Evolutionary conservation across 352 stramenopile genomes (phyloP), one percentile per base, ranked within the genome.

Genomic region (Phytophthora rubi): DNA sequence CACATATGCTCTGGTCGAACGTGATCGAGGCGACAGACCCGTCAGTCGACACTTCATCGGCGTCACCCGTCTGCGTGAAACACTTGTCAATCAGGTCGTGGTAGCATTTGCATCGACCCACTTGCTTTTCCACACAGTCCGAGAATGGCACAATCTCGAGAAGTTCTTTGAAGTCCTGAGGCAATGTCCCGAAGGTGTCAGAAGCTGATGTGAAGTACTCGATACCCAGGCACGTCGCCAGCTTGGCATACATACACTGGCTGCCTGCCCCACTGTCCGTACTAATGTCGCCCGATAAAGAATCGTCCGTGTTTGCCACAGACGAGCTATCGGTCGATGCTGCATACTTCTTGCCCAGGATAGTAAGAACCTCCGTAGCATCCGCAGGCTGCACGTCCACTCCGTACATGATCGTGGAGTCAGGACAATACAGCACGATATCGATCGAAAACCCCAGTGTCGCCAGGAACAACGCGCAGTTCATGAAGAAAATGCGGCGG

Each of bases 401-500:
- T 7, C 83, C 84, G 60, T 95, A 94, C 77, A 95, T 85, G 59
- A 94, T 91, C 8, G 85, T 65, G 12, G 86, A 85, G 53, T 93
- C 82, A 5, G 88, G 88, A 33, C 88, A 95, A 39, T 78, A 89
- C 39, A 94, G 68, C 37, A 91, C 82, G 18, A 95, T 79, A 60
- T 95, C 89, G 49, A 95, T 62, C 32, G 86, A 80, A 57, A 94
- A 81, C 0, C 85, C 88, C 8, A 94, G 53, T 0, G 81, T 80
- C 2, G 86, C 82, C 18, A 91, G 54, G 35, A 95, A 94, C 53
- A 95, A 59, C 30, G 85, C 78, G 48, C 73, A 89, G 65, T 94
- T 93, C 75, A 89, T 92, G 26, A 93, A 81, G 60, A 95, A 94
- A 55, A 95, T 93, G 53, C 85, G 88, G 9, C 86, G 85, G 68